phyloP scores from a whole-genome alignment of 179 eudicot genomes.

The Pouteria campechiana region DNA sequence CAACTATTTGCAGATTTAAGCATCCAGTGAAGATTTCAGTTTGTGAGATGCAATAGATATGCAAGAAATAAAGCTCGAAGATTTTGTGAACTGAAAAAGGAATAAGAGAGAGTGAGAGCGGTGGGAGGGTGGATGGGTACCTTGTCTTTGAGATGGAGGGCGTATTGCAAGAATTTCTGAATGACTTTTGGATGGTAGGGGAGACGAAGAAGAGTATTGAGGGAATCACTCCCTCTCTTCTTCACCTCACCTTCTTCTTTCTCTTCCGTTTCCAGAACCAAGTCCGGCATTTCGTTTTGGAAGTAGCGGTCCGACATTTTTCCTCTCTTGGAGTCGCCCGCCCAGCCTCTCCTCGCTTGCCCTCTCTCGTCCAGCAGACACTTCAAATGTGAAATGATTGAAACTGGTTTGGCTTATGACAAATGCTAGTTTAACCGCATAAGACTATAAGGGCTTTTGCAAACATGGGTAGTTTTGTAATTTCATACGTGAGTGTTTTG shows the following conservation, averaged over 20 bases:
- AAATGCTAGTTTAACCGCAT: no score
- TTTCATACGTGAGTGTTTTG: no score
- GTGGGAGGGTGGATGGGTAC: conserved; percentile 6
- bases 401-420: no score
- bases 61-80: no score
- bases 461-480: no score
- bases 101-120: not conserved
- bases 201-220: conserved; percentile 39
- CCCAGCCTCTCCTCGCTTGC: not conserved
- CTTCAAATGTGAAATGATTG: no score
- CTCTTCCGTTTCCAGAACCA: conserved; percentile 30
- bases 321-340: not conserved
- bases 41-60: conserved; percentile 1
- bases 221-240: conserved; percentile 33
- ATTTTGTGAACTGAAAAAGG: no score
- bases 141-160: conserved; percentile 38
- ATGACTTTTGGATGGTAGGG: conserved; percentile 36
- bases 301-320: conserved; percentile 53
- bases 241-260: conserved; percentile 1
- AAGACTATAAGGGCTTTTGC: no score
- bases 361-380: no score
- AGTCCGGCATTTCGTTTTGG: conserved; percentile 50
- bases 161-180: conserved; percentile 31
- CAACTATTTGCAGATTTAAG: no score
- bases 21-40: no score